These are phyloP conservation scores for Guyanaporus albipodus DNA, from an alignment of 768 basidiomycete genomes.

Conservation along the genomic window DNA sequence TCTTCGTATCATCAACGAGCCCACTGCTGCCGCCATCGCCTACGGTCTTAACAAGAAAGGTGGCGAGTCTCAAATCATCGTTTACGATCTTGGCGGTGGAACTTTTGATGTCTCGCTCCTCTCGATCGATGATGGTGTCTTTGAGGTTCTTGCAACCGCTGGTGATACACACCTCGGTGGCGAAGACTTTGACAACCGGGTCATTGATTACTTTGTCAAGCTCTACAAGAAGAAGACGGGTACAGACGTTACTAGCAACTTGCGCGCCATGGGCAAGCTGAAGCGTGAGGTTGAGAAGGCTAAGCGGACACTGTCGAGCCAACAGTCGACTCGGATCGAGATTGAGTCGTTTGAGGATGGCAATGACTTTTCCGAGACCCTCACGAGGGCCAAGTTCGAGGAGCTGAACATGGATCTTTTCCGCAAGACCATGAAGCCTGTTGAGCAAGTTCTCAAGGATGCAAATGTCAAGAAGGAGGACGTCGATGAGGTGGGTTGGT, in stretches of 20 bases:
- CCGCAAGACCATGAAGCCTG: slow-evolving; percentile 99
- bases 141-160: slow-evolving; percentile 85
- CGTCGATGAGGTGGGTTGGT: slow-evolving; percentile 68
- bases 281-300: slow-evolving; percentile 93
- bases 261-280: slow-evolving; percentile 84
- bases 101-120: slow-evolving; percentile 98
- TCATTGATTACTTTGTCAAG: slow-evolving; percentile 88
- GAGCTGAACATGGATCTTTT: slow-evolving; percentile 99
- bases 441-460: slow-evolving; percentile 98
- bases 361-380: slow-evolving; percentile 95
- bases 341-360: slow-evolving; percentile 96
- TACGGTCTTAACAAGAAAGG: slow-evolving; percentile 97
- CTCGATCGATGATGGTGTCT: slow-evolving; percentile 90
- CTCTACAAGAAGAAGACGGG: slow-evolving; percentile 51
- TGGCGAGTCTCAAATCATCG: slow-evolving; percentile 92
- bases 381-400: slow-evolving; percentile 98
- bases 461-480: slow-evolving; percentile 98
- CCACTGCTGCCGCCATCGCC: slow-evolving; percentile 95
- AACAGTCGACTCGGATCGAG: slow-evolving; percentile 88
- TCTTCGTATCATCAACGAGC: slow-evolving; percentile 97
- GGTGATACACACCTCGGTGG: slow-evolving; percentile 95
- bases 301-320: slow-evolving; percentile 88
- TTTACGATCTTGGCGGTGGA: slow-evolving; percentile 74
- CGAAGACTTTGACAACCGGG: slow-evolving; percentile 93
- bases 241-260: slow-evolving; percentile 39